Evolutionary conservation across 805 yeast species (phyloP).

Genomic region (Alloascoidea hylecoeti): DNA sequence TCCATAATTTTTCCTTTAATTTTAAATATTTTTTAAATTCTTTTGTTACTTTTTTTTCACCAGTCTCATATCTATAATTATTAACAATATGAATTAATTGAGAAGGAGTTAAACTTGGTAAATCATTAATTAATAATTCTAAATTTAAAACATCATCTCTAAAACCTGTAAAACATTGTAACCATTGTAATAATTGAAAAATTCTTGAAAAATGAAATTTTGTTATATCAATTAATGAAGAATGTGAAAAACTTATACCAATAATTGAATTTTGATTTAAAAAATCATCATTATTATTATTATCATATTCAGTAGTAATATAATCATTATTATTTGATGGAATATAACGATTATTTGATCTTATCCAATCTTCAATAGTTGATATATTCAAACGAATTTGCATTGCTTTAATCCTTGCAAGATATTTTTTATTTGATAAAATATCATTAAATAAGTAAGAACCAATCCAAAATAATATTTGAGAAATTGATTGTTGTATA

Average conservation of each 20-base stretch:
- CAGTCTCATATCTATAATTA: conserved; percentile 72
- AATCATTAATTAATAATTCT: conserved; percentile 33
- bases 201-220: conserved; percentile 53
- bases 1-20: conserved; percentile 15
- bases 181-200: conserved; percentile 75
- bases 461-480: conserved; percentile 68
- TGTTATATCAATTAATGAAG: not conserved
- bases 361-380: conserved; percentile 85
- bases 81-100: conserved; percentile 63
- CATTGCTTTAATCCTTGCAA: conserved; percentile 74
- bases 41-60: conserved; percentile 55
- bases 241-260: not conserved
- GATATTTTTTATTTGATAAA: conserved; percentile 49
- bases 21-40: conserved; percentile 29
- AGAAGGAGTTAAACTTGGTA: conserved; percentile 47
- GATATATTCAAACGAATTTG: conserved; percentile 83
- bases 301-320: not conserved
- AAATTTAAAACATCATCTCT: conserved; percentile 30
- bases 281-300: not conserved
- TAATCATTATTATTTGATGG: conserved; percentile 11
- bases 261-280: no score
- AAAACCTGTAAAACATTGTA: conserved; percentile 71
- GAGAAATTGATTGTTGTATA: conserved; percentile 65
- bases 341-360: conserved; percentile 45
- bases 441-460: conserved; percentile 61